Base-by-base conservation (phyloP, 495 filamentous ascomycete genomes). In the Penicillium simplicissimum region DNA sequence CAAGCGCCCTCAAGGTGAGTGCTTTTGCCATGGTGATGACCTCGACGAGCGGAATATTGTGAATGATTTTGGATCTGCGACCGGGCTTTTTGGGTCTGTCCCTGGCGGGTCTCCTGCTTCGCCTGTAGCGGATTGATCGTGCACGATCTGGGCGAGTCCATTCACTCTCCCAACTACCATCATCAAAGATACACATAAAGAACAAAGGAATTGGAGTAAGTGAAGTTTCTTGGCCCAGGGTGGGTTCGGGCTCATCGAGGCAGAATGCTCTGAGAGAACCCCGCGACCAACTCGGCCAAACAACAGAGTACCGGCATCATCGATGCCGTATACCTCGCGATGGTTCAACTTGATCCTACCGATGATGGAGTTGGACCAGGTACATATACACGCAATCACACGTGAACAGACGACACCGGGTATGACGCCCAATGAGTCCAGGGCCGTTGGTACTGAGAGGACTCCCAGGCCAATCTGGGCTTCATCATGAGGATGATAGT, bases 331-430 rank as follows among this genome's bases (percentile, higher is more conserved):
- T 3, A 91, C 82, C 17, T 86, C 72, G 5, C 85, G 89, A 66
- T 86, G 85, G 40, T 77, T 79, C 23, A 87, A 53, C 69, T 90
- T 90, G 67, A 92, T 85, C 64, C 85, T 82, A 34, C 86, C 88
- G 57, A 92, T 77, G 38, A 90, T 76, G 58, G 86, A 90, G 67
- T 82, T 83, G 28, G 86, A 87, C 76, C 90, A 93, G 40, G 85
- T 85, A 25, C 88, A 84, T 17, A 90, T 67, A 17, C 84, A 57
- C 8, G 87, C 87, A 21, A 89, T 62, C 10, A 67, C 65, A 36
- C 84, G 59, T 2, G 84, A 77, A 43, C 82, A 70, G 35, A 90
- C 76, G 3, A 77, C 54, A 4, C 74, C 72, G 11, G 74, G 66
- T 14, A 88, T 74, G 88, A 82, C 19, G 84, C 86, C 6, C 88